These are phyloP conservation scores for Mucor saturninus DNA, from an alignment of 371 early-diverging fungal genomes.

Conservation along the genomic window DNA sequence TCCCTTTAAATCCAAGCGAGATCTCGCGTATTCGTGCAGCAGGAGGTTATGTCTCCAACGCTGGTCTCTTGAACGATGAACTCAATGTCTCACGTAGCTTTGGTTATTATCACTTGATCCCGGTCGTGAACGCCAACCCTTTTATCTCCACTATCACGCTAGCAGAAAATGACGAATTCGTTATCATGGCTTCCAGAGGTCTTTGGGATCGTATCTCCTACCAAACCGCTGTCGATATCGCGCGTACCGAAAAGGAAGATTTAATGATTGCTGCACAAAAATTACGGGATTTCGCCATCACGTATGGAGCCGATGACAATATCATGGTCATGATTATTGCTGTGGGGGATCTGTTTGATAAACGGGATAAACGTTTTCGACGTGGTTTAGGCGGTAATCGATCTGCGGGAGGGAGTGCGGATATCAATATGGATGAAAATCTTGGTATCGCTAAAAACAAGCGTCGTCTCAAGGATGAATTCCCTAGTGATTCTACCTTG, in stretches of 20 bases:
- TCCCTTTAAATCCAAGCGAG: slow-evolving; percentile 72
- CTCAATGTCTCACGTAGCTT: slow-evolving; percentile 82
- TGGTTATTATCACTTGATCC: slow-evolving; percentile 85
- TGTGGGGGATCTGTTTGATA: slow-evolving; percentile 75
- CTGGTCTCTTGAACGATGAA: slow-evolving; percentile 79
- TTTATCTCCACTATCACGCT: slow-evolving; percentile 74
- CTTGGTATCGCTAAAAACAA: slow-evolving; percentile 41
- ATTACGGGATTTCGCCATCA: slow-evolving; percentile 85
- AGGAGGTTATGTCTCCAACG: slow-evolving; percentile 80
- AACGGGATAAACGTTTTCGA: slow-evolving; percentile 44
- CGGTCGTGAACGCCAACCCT: slow-evolving; percentile 88
- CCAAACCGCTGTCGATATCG: slow-evolving; percentile 86
- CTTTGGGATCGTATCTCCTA: slow-evolving; percentile 87
- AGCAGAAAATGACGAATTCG: slow-evolving; percentile 87
- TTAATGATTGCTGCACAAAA: slow-evolving; percentile 84
- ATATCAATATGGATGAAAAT: slow-evolving; percentile 28
- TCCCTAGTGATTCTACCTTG: slow-evolving; percentile 63
- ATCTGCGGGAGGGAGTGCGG: slow-evolving; percentile 16
- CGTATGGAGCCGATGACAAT: slow-evolving; percentile 81
- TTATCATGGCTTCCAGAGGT: slow-evolving; percentile 84
- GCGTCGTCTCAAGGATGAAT: slow-evolving; percentile 54
- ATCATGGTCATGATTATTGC: slow-evolving; percentile 88
- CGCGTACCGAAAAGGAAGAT: slow-evolving; percentile 76
- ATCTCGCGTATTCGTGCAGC: slow-evolving; percentile 81
- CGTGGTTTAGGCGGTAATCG: slow-evolving; percentile 31